A percentile compares a stretch with the other conserved stretches of the same genome.
Evolutionary conservation across 768 basidiomycete genomes (phyloP).

Genomic region (Pleurotus eryngii): DNA sequence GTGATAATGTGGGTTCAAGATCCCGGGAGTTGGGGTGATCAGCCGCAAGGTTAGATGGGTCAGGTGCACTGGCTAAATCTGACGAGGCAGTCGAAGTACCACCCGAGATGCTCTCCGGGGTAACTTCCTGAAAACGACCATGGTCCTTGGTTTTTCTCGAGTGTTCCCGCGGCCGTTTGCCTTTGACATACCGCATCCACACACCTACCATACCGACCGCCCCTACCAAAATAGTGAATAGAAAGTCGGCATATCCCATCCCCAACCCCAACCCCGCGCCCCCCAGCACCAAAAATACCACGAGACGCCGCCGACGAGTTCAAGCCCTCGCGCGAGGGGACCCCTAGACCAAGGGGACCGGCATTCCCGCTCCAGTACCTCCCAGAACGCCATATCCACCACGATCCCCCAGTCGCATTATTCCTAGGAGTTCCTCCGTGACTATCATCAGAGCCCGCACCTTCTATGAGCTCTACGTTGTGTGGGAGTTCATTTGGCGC

Average conservation of each 20-base stretch:
- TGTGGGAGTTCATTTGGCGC: not conserved
- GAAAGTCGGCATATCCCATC: not conserved
- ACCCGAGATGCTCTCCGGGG: not conserved
- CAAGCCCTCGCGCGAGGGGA: not conserved
- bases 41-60: not conserved
- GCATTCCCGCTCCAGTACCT: conserved; percentile 4
- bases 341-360: not conserved
- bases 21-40: not conserved
- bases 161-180: not conserved
- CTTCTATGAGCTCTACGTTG: not conserved
- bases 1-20: not conserved
- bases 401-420: not conserved
- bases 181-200: not conserved
- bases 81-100: not conserved
- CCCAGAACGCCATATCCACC: conserved; percentile 1
- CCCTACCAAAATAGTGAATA: not conserved
- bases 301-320: not conserved
- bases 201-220: not conserved
- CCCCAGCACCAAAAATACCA: not conserved
- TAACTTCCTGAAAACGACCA: not conserved
- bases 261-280: not conserved
- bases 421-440: not conserved
- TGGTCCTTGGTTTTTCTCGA: not conserved
- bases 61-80: not conserved
- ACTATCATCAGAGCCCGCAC: not conserved